Conservation (phyloP, 805 yeast species). For the Barnettozyma vustinii region DNA sequence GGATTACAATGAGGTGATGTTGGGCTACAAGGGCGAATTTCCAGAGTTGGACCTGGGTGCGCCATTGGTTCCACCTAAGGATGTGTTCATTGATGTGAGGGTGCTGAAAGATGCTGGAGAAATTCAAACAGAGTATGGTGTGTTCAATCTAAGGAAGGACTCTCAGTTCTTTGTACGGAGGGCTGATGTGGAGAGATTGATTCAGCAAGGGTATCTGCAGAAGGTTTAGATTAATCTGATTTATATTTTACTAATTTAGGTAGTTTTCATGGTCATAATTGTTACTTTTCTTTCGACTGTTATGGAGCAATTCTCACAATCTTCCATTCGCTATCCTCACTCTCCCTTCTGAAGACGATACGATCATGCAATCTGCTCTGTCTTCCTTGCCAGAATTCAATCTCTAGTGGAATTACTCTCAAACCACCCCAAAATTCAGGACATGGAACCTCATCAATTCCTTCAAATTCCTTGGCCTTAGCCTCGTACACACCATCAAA, state of each 20-base stretch:
- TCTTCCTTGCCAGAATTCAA: conserved; percentile 98
- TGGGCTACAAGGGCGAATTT: conserved; percentile 72
- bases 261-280: neutral
- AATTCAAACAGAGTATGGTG: conserved; percentile 95
- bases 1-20: conserved; percentile 62
- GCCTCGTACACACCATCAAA: conserved; percentile 48
- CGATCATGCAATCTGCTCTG: conserved; percentile 87
- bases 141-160: conserved; percentile 85
- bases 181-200: conserved; percentile 87
- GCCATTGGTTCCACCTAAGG: conserved; percentile 83
- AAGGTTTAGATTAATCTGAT: conserved; percentile 38
- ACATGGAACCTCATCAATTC: conserved; percentile 65
- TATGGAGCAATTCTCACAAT: conserved; percentile 66
- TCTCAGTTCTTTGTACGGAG: conserved; percentile 93
- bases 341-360: conserved; percentile 59
- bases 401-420: conserved; percentile 78
- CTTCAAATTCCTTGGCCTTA: conserved; percentile 53
- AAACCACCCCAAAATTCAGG: conserved; percentile 97
- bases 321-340: conserved; percentile 51
- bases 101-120: conserved; percentile 95
- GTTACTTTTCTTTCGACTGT: neutral
- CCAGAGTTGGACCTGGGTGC: conserved; percentile 86
- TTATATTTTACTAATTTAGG: neutral
- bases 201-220: conserved; percentile 90
- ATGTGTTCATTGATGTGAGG: conserved; percentile 89